Percentiles rank a stretch among this genome's conserved stretches.
These are phyloP conservation scores for Teratosphaeria gauchensis DNA, from an alignment of 2,329 filamentous ascomycete genomes.

Conservation along the genomic window DNA sequence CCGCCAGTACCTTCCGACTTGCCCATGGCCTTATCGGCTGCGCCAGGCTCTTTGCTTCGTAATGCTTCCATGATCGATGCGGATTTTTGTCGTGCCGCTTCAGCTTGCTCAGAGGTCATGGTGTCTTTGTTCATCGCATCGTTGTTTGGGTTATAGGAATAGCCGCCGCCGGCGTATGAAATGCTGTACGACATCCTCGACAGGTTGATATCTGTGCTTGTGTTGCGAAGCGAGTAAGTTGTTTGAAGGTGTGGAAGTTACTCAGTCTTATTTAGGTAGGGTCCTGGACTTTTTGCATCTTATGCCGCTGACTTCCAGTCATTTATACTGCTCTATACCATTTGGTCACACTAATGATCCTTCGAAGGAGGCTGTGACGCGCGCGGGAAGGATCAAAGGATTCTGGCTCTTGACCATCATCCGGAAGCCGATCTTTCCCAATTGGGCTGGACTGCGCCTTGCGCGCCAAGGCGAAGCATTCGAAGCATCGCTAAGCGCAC, in stretches of 20 bases:
- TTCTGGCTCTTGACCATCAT: not conserved
- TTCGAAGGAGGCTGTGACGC: not conserved
- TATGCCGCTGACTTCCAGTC: too few species aligned
- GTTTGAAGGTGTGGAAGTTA: not conserved
- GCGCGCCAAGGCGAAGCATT: not conserved
- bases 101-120: constrained; percentile 18
- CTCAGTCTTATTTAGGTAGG: not conserved
- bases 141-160: constrained; percentile 13
- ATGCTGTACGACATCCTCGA: not conserved
- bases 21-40: constrained; percentile 16
- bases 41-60: constrained; percentile 16
- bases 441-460: not conserved
- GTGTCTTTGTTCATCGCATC: constrained; percentile 12
- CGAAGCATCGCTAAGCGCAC: not conserved
- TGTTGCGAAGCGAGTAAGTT: not conserved
- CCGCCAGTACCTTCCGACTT: not conserved
- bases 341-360: not conserved
- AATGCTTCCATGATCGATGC: constrained; percentile 18
- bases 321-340: too few species aligned
- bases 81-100: constrained; percentile 12
- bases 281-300: not conserved
- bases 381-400: not conserved
- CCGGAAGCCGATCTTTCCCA: not conserved
- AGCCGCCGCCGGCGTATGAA: constrained; percentile 1
- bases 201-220: not conserved